A percentile compares a stretch with the other conserved stretches of the same genome.
These are phyloP conservation scores for Malus hybrid DNA, from an alignment of 331 rosid species.

Conservation along the genomic window DNA sequence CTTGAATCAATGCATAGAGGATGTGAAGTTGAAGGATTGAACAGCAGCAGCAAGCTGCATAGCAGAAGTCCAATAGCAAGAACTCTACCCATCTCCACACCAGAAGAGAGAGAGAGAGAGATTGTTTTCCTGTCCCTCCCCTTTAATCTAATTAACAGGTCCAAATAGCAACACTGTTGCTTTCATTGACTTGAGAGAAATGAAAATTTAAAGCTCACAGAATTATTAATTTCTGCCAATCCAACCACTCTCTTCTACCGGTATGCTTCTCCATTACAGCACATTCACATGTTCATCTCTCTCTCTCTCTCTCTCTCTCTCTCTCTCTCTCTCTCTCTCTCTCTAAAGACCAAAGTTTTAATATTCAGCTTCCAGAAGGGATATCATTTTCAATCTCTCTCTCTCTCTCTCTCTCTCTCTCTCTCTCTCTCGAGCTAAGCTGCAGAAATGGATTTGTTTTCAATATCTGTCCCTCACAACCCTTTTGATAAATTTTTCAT, in stretches of 20 bases:
- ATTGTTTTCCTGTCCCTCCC: neutral
- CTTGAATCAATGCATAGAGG: constrained; percentile 82
- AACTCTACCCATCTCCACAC: constrained; percentile 45
- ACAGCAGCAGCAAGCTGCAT: constrained; percentile 44
- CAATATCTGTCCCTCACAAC: neutral
- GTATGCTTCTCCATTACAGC: constrained; percentile 1
- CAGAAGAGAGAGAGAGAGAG: neutral
- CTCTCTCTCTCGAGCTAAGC: neutral
- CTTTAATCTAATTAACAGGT: too few species aligned
- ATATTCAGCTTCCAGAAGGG: constrained; percentile 15
- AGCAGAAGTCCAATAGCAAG: constrained; percentile 25
- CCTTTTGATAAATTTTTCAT: neutral
- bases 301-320: neutral
- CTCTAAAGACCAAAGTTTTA: neutral
- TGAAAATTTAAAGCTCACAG: constrained; percentile 1
- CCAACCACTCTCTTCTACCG: constrained; percentile 8
- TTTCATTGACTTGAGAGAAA: constrained; percentile 17
- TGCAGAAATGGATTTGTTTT: neutral
- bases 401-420: neutral
- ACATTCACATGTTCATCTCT: neutral
- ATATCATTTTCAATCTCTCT: constrained; percentile 6
- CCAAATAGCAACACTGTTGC: neutral
- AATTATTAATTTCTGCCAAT: constrained; percentile 9
- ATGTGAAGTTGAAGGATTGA: constrained; percentile 46
- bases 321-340: too few species aligned